A percentile compares a stretch with the other conserved stretches of the same genome.
These are phyloP conservation scores for Suhomyces xylopsoci DNA, from an alignment of 805 yeast species.

Conservation along the genomic window DNA sequence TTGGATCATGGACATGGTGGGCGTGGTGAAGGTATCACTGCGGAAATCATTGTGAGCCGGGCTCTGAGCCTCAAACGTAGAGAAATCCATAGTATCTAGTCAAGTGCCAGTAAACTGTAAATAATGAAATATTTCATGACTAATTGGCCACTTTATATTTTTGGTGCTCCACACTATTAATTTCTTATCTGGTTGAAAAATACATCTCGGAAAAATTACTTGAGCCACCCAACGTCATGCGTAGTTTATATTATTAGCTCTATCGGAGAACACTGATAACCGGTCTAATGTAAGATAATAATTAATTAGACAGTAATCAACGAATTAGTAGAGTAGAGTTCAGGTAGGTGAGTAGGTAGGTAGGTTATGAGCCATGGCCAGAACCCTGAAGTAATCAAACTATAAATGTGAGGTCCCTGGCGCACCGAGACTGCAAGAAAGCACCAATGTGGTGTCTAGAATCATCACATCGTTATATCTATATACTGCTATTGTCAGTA, in stretches of 20 bases:
- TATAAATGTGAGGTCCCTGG: too few species aligned
- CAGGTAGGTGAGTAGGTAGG: too few species aligned
- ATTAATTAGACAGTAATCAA: too few species aligned
- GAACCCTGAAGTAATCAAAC: too few species aligned
- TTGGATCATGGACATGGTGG: slow-evolving; percentile 42
- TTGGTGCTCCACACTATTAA: neutral
- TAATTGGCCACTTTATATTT: neutral
- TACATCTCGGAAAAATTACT: neutral
- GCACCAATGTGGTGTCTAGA: too few species aligned
- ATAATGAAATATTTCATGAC: neutral
- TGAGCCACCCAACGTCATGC: neutral
- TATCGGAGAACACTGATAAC: too few species aligned
- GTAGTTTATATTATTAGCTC: neutral
- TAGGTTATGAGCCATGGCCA: neutral
- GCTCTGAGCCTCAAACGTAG: slow-evolving; percentile 3
- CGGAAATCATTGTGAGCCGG: slow-evolving; percentile 41
- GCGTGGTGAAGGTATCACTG: slow-evolving; percentile 88
- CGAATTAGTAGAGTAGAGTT: too few species aligned
- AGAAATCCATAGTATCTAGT: neutral
- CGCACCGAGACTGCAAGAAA: too few species aligned
- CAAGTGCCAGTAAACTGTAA: neutral
- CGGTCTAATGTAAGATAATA: too few species aligned
- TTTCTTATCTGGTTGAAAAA: neutral
- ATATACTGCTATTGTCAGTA: neutral
- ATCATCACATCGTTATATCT: neutral